Evolutionary conservation across 208 protist genomes (phyloP).

Genomic region (Leishmania lainsoni): DNA sequence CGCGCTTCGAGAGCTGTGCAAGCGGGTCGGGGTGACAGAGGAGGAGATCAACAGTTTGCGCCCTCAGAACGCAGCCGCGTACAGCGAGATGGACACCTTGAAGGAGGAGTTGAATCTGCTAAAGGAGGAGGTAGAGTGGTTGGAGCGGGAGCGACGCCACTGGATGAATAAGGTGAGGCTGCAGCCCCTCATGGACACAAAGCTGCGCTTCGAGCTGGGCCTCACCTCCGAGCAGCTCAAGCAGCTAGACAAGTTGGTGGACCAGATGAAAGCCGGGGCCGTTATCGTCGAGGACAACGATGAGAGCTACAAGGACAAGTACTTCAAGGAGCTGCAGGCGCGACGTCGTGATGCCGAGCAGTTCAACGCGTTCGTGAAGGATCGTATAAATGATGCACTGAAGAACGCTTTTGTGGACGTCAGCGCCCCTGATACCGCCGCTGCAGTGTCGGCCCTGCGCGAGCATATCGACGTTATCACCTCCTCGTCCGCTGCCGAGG

Average conservation of each 20-base stretch:
- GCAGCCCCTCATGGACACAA: slow-evolving; percentile 87
- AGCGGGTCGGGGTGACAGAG: slow-evolving; percentile 79
- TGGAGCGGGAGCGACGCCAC: slow-evolving; percentile 85
- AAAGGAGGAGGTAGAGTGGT: slow-evolving; percentile 89
- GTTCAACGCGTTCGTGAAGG: slow-evolving; percentile 80
- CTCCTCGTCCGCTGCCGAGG: slow-evolving; percentile 17
- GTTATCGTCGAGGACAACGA: slow-evolving; percentile 68
- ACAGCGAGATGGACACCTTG: slow-evolving; percentile 84
- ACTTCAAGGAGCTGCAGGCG: slow-evolving; percentile 68
- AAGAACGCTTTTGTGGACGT: slow-evolving; percentile 55
- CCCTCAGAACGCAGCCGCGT: slow-evolving; percentile 54
- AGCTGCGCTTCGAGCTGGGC: slow-evolving; percentile 83
- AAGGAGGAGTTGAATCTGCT: slow-evolving; percentile 73
- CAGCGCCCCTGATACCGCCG: slow-evolving; percentile 35
- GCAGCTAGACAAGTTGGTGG: slow-evolving; percentile 79
- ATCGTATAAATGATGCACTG: slow-evolving; percentile 70
- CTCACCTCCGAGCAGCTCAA: slow-evolving; percentile 82
- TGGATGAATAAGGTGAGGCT: slow-evolving; percentile 93
- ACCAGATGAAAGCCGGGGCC: slow-evolving; percentile 80
- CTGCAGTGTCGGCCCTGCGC: slow-evolving; percentile 52
- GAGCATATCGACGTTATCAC: slow-evolving; percentile 73
- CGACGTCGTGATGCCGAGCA: slow-evolving; percentile 68
- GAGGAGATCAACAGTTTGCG: slow-evolving; percentile 86
- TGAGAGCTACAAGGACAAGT: slow-evolving; percentile 78
- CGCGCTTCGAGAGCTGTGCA: slow-evolving; percentile 81